Evolutionary conservation across 2,329 filamentous ascomycete species (phyloP), one percentile per base, ranked within the genome.

Genomic region (Macroventuria anomochaeta): DNA sequence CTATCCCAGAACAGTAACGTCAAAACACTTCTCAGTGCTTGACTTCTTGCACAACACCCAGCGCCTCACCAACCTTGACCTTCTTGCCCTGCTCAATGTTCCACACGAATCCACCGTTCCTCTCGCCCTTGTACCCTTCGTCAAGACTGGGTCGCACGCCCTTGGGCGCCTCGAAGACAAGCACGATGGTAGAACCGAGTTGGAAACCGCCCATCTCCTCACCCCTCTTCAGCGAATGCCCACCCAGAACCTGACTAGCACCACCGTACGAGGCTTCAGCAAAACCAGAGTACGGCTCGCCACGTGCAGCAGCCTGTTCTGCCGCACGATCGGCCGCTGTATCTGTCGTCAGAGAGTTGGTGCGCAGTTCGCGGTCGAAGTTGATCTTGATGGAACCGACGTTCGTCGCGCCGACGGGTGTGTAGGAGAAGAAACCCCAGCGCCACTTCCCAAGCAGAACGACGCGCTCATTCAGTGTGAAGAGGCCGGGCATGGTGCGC

Each of bases 141-240:
- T 88, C 85, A 34, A 86, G 79, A 60, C 72, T 77, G 43, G 81
- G 80, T 37, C 81, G 71, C 23, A 76, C 68, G 12, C 85, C 85
- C 64, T 87, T 85, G 0, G 95, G 95, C 11, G 95, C 95, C 77
- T 99, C 96, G 71, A 99, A 99, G 0, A 99, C 92, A 46, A 99
- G 80, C 32, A 99, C 95, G 62, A 99, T 88, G 1, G 93, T 96
- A 73, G 91, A 96, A 17, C 95, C 95, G 3, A 99, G 82, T 79
- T 96, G 91, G 78, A 99, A 99, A 0, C 95, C 96, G 48, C 95
- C 95, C 92, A 99, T 97, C 76, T 99, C 95, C 71, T 97, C 93
- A 29, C 95, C 95, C 37, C 90, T 83, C 59, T 88, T 85, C 49
- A 99, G 79, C 1, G 93, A 89, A 72, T 97, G 87, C 2, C 96